Base-by-base conservation (phyloP, 2,329 filamentous ascomycete genomes). In the Epichloe elymi region DNA sequence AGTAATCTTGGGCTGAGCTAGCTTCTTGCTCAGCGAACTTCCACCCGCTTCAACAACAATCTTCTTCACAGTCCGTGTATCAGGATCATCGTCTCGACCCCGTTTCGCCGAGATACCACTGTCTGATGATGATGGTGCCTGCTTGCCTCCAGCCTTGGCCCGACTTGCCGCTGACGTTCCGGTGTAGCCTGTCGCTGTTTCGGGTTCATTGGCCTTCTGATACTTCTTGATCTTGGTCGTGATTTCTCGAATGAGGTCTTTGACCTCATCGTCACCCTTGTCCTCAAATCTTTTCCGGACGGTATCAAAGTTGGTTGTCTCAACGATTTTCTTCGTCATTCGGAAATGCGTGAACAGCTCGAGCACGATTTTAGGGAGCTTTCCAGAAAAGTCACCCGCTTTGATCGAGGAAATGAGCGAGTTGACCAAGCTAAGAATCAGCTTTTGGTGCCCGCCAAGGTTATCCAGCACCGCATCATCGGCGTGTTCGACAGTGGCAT, bases 301-400 rank as follows among this genome's bases (percentile, higher is more conserved):
- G 50, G 77, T 80, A 52, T 79, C 75, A 51, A 88, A 77, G 59
- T 85, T 85, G 40, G 80, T 76, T 54, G 77, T 81, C 56, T 82
- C 77, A 41, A 81, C 67, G 37, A 80, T 79, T 56, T 75, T 78
- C 46, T 74, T 79, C 41, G 82, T 74, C 52, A 82, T 83, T 37
- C 76, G 80, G 52, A 81, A 80, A 51, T 74, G 68, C 5, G 80
- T 75, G 63, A 88, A 74, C 35, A 86, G 71, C 48, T 76, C 69
- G 17, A 82, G 68, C n/a, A 78, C 65, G 17, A 74, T 72, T 56
- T 77, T 76, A n/a, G 76, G 71, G 14, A 79, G 63, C 54, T 73
- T 71, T 6, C 75, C 74, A 30, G 70, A 71, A 58, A 74, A 78
- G 57, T 80, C 75, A 47, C 69, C 65, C 2, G 67, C 65, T 54